Conservation (phyloP, 768 basidiomycete species). For the Podaxis carcinomalis region DNA sequence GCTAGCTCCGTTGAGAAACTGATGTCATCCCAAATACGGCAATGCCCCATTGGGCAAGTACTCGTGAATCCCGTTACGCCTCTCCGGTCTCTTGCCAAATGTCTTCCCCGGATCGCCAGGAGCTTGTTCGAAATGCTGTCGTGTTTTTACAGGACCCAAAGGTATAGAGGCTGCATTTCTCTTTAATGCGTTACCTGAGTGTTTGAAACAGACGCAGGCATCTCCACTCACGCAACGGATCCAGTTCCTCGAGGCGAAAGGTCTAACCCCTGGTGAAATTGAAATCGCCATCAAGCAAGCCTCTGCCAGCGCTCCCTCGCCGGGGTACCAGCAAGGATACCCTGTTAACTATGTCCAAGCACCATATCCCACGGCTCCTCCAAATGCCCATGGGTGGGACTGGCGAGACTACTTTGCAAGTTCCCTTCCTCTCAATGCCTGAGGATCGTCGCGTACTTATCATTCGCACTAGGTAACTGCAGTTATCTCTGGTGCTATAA, state of each 20-base stretch:
- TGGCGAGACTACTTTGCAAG: constrained; percentile 97
- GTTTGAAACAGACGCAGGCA: constrained; percentile 53
- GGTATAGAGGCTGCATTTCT: constrained; percentile 30
- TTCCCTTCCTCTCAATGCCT: background rate
- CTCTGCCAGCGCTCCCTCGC: constrained; percentile 23
- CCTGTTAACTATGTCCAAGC: constrained; percentile 38
- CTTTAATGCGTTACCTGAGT: background rate
- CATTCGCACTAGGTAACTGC: constrained; percentile 70
- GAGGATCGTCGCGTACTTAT: constrained; percentile 21
- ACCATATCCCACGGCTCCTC: constrained; percentile 30
- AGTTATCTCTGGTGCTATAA: constrained; percentile 81
- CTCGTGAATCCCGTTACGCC: constrained; percentile 15
- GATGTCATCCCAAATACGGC: constrained; percentile 1
- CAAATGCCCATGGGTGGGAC: constrained; percentile 64
- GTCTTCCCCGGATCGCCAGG: constrained; percentile 56
- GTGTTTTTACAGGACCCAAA: constrained; percentile 83
- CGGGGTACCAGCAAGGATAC: constrained; percentile 26
- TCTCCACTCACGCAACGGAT: constrained; percentile 82
- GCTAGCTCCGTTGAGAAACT: constrained; percentile 17
- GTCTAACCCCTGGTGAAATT: constrained; percentile 78
- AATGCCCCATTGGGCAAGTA: constrained; percentile 18
- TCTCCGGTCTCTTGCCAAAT: constrained; percentile 26
- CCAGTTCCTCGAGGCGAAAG: constrained; percentile 95
- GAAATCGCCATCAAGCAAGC: constrained; percentile 77
- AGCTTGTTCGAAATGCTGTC: constrained; percentile 78